Percentiles rank a stretch among this genome's conserved stretches.
These are phyloP conservation scores for Cladosporium sp. DNA, from an alignment of 2,329 filamentous ascomycete genomes.

Conservation along the genomic window DNA sequence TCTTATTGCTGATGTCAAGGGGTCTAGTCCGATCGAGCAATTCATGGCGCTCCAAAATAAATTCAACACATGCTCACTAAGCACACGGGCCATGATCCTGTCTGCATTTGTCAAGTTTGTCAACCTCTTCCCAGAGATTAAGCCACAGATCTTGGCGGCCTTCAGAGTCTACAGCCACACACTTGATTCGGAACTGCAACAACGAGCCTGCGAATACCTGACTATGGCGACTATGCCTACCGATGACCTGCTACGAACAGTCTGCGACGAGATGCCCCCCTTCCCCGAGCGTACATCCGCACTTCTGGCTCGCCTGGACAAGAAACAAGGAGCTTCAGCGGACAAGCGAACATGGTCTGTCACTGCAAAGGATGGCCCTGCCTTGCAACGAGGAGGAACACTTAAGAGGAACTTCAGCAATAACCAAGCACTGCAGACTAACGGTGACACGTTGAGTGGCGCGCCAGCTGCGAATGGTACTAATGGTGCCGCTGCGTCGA, in stretches of 20 bases:
- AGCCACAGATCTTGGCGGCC: slow-evolving; percentile 85
- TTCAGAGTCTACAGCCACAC: slow-evolving; percentile 94
- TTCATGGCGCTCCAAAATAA: slow-evolving; percentile 91
- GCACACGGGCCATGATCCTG: slow-evolving; percentile 88
- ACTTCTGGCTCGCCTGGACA: slow-evolving; percentile 84
- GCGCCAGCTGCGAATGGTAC: slow-evolving; percentile 30
- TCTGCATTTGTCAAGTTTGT: slow-evolving; percentile 98
- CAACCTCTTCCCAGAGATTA: slow-evolving; percentile 98
- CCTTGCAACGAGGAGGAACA: slow-evolving; percentile 73
- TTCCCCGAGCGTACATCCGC: slow-evolving; percentile 95
- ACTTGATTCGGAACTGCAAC: slow-evolving; percentile 90
- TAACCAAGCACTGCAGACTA: slow-evolving; percentile 42
- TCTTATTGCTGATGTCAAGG: slow-evolving; percentile 85
- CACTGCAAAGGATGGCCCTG: slow-evolving; percentile 74
- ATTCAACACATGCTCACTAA: slow-evolving; percentile 82
- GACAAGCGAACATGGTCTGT: slow-evolving; percentile 97
- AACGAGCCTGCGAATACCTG: slow-evolving; percentile 93
- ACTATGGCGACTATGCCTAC: slow-evolving; percentile 80
- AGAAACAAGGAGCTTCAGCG: slow-evolving; percentile 82
- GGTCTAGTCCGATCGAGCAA: slow-evolving; percentile 95
- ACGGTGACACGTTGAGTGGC: slow-evolving; percentile 35
- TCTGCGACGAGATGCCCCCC: slow-evolving; percentile 98
- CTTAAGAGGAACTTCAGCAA: slow-evolving; percentile 81
- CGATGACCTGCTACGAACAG: slow-evolving; percentile 86
- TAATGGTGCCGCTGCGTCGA: slow-evolving; percentile 25